Base-by-base conservation (phyloP, 2,329 filamentous ascomycete species). In the Fusarium euwallaceae region DNA sequence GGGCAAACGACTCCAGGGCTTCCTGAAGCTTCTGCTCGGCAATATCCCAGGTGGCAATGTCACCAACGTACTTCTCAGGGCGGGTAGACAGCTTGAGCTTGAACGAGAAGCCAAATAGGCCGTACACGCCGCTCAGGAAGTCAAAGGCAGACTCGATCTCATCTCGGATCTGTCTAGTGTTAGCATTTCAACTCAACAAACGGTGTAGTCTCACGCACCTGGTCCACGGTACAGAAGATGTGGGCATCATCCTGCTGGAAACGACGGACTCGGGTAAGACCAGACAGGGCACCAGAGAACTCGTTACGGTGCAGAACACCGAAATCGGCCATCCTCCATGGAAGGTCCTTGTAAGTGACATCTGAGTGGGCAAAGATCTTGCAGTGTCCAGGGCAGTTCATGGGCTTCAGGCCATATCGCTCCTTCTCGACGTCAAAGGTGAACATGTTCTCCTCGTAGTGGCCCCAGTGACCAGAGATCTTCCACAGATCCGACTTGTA, bases 231-330 rank as follows among this genome's bases (percentile, higher is more conserved):
- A 85, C 95, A 98, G 88, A 99, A 98, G 77, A 98, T 97, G 82
- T 99, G 97, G 4, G 94, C 94, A 82, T 99, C 97, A 79, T 99
- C 97, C 85, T 98, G 96, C 82, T 97, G 93, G 87, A 99, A 98
- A 76, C 95, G 92, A 59, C 97, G 92, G 12, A 98, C 96, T 83
- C 97, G 92, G 4, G 97, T 98, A 73, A 99, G 88, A 37, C 97
- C 97, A 55, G 92, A 94, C 51, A 99, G 88, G 6, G 97, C 96
- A 64, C 97, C 97, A 2, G 95, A 98, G 37, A 95, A 92, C 84
- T 99, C 97, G 82, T 99, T 98, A 67, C 97, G 91, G 86, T 99
- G 97, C 62, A 99, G 88, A 29, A 97, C 94, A 83, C 96, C 96
- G 83, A 98, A 98, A 82, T 99, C 97, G 61, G 97, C 96, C 85